Percentiles rank a stretch among this genome's conserved stretches.
Evolutionary conservation across 1,284 basidiomycete species (phyloP).

Genomic region (Sporisorium scitamineum): DNA sequence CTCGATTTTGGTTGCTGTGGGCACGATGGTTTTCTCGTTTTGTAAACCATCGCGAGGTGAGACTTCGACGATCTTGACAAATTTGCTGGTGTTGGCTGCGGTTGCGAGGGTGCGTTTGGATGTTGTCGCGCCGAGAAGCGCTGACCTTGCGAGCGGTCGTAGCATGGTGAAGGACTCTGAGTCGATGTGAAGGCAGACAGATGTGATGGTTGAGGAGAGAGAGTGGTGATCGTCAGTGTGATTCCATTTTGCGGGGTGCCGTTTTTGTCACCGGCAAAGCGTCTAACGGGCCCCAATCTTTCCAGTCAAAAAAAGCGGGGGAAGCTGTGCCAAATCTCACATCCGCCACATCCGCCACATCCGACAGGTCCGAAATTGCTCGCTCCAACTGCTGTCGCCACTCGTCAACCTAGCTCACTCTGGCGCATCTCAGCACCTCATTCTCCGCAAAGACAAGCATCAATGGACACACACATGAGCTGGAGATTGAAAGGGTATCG

Average conservation of each 20-base stretch:
- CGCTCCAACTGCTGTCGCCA: background rate
- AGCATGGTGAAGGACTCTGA: conserved; percentile 11
- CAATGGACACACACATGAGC: background rate
- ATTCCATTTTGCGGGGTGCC: conserved; percentile 15
- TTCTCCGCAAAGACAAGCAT: too few species aligned
- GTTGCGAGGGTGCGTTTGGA: conserved; percentile 25
- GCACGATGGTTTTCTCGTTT: conserved; percentile 83
- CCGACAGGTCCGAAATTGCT: conserved; percentile 31
- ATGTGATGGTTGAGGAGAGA: background rate
- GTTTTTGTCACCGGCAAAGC: background rate
- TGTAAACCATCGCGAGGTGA: conserved; percentile 92
- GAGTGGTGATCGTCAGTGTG: background rate
- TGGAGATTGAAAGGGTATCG: conserved; percentile 2
- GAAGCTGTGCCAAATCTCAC: background rate
- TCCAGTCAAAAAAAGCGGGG: background rate
- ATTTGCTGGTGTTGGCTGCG: conserved; percentile 16
- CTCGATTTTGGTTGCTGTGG: conserved; percentile 81
- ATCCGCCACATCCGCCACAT: conserved; percentile 30
- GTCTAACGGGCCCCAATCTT: background rate
- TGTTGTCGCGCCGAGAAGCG: background rate
- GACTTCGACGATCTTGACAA: conserved; percentile 82
- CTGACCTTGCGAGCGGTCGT: conserved; percentile 8
- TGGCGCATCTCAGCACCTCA: background rate
- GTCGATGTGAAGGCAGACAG: background rate
- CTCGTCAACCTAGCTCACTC: background rate